Percentiles rank a stretch among this genome's conserved stretches.
Evolutionary conservation across 2,329 filamentous ascomycete species (phyloP).

Genomic region (Leptodontidium sp.): DNA sequence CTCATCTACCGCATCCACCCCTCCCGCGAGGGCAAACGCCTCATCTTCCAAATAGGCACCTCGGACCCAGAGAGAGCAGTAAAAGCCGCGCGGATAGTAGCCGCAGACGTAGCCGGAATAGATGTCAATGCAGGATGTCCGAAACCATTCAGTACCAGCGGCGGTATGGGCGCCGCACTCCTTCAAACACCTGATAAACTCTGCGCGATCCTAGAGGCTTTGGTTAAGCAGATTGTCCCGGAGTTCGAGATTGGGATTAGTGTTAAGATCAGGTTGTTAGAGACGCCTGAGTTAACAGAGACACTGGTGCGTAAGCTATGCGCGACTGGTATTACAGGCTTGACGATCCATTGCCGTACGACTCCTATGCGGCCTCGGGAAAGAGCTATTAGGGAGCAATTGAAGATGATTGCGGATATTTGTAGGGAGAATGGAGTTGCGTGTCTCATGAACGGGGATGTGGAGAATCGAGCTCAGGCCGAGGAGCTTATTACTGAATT

Average conservation of each 20-base stretch:
- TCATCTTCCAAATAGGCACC: slow-evolving; percentile 94
- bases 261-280: slow-evolving; percentile 92
- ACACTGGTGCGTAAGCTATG: slow-evolving; percentile 80
- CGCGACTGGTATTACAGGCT: slow-evolving; percentile 86
- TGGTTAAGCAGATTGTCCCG: slow-evolving; percentile 80
- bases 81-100: slow-evolving; percentile 82
- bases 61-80: slow-evolving; percentile 84
- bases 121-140: slow-evolving; percentile 99
- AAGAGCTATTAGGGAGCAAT: slow-evolving; percentile 83
- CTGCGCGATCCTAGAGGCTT: slow-evolving; percentile 80
- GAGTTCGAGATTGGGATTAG: slow-evolving; percentile 91
- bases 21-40: slow-evolving; percentile 72
- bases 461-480: slow-evolving; percentile 77
- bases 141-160: slow-evolving; percentile 92
- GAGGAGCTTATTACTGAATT: slow-evolving; percentile 76
- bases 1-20: slow-evolving; percentile 88
- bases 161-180: slow-evolving; percentile 95
- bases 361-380: slow-evolving; percentile 94
- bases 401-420: slow-evolving; percentile 82
- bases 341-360: slow-evolving; percentile 96
- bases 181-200: slow-evolving; percentile 85
- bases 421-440: slow-evolving; percentile 88
- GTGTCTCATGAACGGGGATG: slow-evolving; percentile 95
- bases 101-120: slow-evolving; percentile 88
- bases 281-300: slow-evolving; percentile 78